phyloP scores from a whole-genome alignment of 1,139 yeast species.

The Debaryomyces sp. region DNA sequence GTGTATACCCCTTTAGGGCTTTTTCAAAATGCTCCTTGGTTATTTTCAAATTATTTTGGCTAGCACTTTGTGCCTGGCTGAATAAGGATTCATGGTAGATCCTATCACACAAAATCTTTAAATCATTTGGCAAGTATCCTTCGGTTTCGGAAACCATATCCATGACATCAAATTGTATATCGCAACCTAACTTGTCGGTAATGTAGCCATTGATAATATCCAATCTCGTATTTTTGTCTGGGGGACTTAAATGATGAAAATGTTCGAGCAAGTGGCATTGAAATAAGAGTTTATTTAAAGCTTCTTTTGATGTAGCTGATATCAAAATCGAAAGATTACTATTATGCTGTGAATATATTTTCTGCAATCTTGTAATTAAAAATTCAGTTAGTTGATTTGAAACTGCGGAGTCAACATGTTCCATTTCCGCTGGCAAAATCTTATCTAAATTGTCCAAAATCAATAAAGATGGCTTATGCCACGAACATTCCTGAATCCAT shows the following conservation, averaged over 20 bases:
- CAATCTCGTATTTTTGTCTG: constrained; percentile 64
- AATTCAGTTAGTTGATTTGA: constrained; percentile 61
- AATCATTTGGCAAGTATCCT: constrained; percentile 85
- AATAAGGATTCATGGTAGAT: constrained; percentile 68
- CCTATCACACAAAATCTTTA: constrained; percentile 72
- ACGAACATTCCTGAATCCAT: constrained; percentile 63
- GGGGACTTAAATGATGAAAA: constrained; percentile 63
- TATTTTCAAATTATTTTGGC: constrained; percentile 13
- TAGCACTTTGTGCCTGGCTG: constrained; percentile 20
- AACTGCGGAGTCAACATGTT: constrained; percentile 63
- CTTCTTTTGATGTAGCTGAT: constrained; percentile 65
- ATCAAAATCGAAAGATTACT: constrained; percentile 58
- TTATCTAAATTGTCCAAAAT: constrained; percentile 83
- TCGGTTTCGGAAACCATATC: constrained; percentile 83
- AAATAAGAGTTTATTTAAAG: constrained; percentile 61
- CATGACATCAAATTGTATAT: constrained; percentile 53
- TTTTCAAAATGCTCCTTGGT: constrained; percentile 46
- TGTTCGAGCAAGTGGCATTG: constrained; percentile 75
- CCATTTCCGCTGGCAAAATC: constrained; percentile 70
- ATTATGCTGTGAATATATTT: constrained; percentile 37
- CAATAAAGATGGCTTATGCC: constrained; percentile 80
- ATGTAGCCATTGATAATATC: constrained; percentile 54
- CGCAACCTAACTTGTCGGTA: constrained; percentile 29
- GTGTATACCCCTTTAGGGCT: constrained; percentile 71
- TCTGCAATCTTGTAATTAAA: constrained; percentile 42